Base-by-base conservation (phyloP, 1,139 yeast species). In the Scheffersomyces quercinus region DNA sequence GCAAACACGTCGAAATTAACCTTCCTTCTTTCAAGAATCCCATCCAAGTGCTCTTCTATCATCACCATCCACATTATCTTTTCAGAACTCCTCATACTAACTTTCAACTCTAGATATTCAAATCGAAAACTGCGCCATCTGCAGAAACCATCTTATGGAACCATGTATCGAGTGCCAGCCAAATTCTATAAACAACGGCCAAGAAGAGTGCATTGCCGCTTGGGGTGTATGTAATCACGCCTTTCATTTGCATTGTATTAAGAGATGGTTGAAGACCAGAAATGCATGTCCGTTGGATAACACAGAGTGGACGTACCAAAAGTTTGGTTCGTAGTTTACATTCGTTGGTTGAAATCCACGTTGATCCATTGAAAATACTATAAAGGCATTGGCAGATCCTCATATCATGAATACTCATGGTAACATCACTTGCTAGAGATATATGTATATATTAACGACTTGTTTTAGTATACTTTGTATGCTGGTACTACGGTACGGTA, bases 121-220 rank as follows among this genome's bases (percentile, higher is more conserved):
- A 41, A 96, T 93, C 47, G 99, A 95, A 55, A 90, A 89, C 45
- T 95, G 99, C 73, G 98, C 99, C 37, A 95, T 95, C 64, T 95
- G 99, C 76, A 81, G 99, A 60, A 95, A 93, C 66, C 98, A 93
- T 67, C 79, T 93, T 56, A 95, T 95, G 99, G 99, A 95, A 57
- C 95, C 95, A 20, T 95, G 99, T 67, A 93, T 95, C 53, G 99
- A 91, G 63, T 95, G 99, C 64, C 97, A 90, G 65, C 88, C 96
- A 13, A 84, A 85, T 58, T 84, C 86, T 35, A 84, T 83, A 63
- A 79, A 66, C 45, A 69, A 82, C 41, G 71, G 85, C n/a, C 78
- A 80, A 38, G 85, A 82, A 37, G 95, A 87, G 54, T 95, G 99
- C 70, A 85, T 88, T 40, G 95, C 97, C 8, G 98, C 98, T 1